Base-by-base conservation (phyloP, 805 yeast genomes). In the Monosporozyma servazzii region DNA sequence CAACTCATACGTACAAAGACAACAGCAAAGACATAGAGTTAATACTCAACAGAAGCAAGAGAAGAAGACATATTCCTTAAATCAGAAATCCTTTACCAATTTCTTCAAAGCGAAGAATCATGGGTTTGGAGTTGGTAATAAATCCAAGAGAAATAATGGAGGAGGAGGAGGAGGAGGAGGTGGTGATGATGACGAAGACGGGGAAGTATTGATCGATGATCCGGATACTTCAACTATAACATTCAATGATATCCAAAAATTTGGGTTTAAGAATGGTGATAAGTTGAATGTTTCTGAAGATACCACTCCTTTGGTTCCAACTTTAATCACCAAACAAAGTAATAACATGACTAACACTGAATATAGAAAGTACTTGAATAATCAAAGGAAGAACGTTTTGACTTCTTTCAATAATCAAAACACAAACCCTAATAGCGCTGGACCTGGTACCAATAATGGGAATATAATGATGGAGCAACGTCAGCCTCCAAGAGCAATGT, bases 241-340 rank as follows among this genome's bases (percentile, higher is more conserved):
- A 0, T 82, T 83, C 55, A 80, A 78, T 55, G 90, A 86, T 59
- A 70, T 86, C 9, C 70, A 80, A 23, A 82, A 82, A 47, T 67
- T 82, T 1, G 71, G 84, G 48, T 87, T 82, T 56, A 75, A 84
- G 40, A 86, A 86, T 5, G 78, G 87, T 43, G 69, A 67, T 33
- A 64, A 63, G 31, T 84, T 83, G 61, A 84, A 83, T 3, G 53
- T 58, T 29, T 70, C 75, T 18, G 70, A 74, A 48, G 88, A 83
- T 55, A 75, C 90, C 0, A 75, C 88, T 0, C 90, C 93, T 8
- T 80, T 83, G 55, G 85, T 86, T 40, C 95, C 95, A 6, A 84
- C 88, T 0, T 50, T 86, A 3, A 71, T 78, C 5, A 67, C 76
- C 0, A 62, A 59, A 47, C 64, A 63, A 27, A 54, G 54, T 31